Evolutionary conservation across 441 rosid species (phyloP), one percentile per base, ranked within the genome.

Genomic region (Flueggea neowawraea): DNA sequence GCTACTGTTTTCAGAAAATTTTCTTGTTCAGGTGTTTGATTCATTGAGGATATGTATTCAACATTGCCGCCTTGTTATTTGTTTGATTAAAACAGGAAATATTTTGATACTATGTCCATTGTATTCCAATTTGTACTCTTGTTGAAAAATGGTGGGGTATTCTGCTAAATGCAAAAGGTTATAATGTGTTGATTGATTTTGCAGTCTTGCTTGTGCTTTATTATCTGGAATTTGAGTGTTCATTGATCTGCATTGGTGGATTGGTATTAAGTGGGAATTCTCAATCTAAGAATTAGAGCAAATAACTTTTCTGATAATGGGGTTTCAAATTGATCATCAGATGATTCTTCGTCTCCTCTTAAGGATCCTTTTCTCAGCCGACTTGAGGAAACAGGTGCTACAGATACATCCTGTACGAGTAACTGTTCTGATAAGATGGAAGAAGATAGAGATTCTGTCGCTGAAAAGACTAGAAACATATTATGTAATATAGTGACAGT

Each of bases 341-440:
- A 71, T 69, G 88, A 64, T 69, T 68, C 68, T 52, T 69, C 80
- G 61, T 69, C 84, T 47, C 63, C 77, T 57, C 67, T 73, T 6
- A 78, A 81, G 74, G 85, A 86, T 60, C 81, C 74, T 68, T 85
- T 90, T 63, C 86, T 82, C 60, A 71, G 82, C 70, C 90, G 95
- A 33, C 87, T 92, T 16, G 73, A 71, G 12, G 88, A 88, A 76
- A 84, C 88, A 32, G 95, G 96, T 75, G 98, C 95, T 32, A 88
- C 91, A 32, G 96, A 88, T 77, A 83, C 80, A 79, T 89, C 95
- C 58, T 89, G 85, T 11, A 47, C 80, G n/a, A 68, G 66, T 71
- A 73, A 61, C 65, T 79, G 82, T 70, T 73, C 73, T 36, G 66
- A 70, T 70, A 65, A 48, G 63, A 73, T 79, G 64, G 83, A 79